Conservation (phyloP, 2,329 filamentous ascomycete genomes). For the Ampelomyces quisqualis region DNA sequence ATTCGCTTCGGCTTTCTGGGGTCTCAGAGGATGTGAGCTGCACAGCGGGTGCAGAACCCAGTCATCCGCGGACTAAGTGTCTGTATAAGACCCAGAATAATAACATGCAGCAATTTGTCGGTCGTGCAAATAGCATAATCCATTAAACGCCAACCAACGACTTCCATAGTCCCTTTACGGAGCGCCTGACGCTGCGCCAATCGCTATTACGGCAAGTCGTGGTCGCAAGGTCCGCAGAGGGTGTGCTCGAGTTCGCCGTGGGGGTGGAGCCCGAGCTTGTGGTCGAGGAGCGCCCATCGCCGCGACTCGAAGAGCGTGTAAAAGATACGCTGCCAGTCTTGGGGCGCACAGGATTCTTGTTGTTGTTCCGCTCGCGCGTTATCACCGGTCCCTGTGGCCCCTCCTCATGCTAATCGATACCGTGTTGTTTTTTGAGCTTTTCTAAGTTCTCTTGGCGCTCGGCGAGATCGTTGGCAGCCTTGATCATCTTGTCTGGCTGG, state of each 20-base stretch:
- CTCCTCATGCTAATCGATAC: constrained; percentile 77
- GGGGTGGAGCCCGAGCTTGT: constrained; percentile 26
- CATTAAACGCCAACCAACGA: constrained; percentile 40
- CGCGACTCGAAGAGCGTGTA: constrained; percentile 29
- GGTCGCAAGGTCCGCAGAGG: constrained; percentile 14
- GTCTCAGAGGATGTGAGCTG: constrained; percentile 14
- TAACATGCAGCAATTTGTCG: constrained; percentile 21
- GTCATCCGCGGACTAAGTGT: constrained; percentile 9
- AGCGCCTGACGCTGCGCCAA: constrained; percentile 35
- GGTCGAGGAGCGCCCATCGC: constrained; percentile 24
- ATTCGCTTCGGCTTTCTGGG: constrained; percentile 15
- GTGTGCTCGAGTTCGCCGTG: constrained; percentile 25
- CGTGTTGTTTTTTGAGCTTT: constrained; percentile 95
- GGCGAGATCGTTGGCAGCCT: constrained; percentile 90
- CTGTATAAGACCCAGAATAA: constrained; percentile 12
- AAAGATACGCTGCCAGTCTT: constrained; percentile 32
- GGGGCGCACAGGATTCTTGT: constrained; percentile 42
- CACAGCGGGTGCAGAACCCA: constrained; percentile 11
- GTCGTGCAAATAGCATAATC: constrained; percentile 27
- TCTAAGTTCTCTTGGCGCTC: constrained; percentile 96
- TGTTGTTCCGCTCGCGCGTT: constrained; percentile 33
- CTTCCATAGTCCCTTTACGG: constrained; percentile 37
- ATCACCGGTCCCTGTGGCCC: constrained; percentile 51
- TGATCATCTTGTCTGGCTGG: constrained; percentile 75
- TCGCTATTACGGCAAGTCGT: constrained; percentile 33